A percentile compares a stretch with the other conserved stretches of the same genome.
These are phyloP conservation scores for Tulasnella calospora DNA, from an alignment of 768 basidiomycete species.

Conservation along the genomic window DNA sequence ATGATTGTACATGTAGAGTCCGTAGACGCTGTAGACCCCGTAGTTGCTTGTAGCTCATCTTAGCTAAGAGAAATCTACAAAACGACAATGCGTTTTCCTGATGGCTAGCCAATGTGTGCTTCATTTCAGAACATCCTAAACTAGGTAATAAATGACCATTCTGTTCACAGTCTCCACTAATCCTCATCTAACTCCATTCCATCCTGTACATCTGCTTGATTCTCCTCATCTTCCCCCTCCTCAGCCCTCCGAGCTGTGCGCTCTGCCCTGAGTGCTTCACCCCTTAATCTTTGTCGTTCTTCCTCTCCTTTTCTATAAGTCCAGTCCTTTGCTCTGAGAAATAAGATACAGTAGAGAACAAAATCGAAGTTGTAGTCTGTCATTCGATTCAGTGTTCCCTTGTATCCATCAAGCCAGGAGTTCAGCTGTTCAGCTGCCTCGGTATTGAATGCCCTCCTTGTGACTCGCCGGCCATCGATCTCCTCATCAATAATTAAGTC, in stretches of 20 bases:
- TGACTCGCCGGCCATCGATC: background rate
- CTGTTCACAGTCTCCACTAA: background rate
- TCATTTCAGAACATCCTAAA: background rate
- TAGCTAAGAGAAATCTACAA: too few species aligned
- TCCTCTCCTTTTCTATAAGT: background rate
- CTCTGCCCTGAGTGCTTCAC: too few species aligned
- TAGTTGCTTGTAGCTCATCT: too few species aligned
- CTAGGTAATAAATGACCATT: background rate
- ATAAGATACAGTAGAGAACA: background rate
- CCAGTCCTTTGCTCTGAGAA: background rate
- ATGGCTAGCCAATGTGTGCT: too few species aligned
- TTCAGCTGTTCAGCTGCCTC: slow-evolving; percentile 6
- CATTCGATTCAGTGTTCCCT: background rate
- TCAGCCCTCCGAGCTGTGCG: background rate
- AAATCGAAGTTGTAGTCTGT: slow-evolving; percentile 15
- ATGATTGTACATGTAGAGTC: too few species aligned
- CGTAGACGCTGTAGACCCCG: too few species aligned
- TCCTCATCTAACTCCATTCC: background rate
- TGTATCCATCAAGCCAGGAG: slow-evolving; percentile 1
- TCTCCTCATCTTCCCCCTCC: background rate
- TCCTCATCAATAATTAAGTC: background rate
- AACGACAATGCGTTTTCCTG: too few species aligned
- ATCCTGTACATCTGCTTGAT: background rate
- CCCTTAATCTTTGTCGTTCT: background rate
- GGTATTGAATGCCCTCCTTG: background rate